These are phyloP conservation scores for Pulveroboletus sp. DNA, from an alignment of 768 basidiomycete species.

Conservation along the genomic window DNA sequence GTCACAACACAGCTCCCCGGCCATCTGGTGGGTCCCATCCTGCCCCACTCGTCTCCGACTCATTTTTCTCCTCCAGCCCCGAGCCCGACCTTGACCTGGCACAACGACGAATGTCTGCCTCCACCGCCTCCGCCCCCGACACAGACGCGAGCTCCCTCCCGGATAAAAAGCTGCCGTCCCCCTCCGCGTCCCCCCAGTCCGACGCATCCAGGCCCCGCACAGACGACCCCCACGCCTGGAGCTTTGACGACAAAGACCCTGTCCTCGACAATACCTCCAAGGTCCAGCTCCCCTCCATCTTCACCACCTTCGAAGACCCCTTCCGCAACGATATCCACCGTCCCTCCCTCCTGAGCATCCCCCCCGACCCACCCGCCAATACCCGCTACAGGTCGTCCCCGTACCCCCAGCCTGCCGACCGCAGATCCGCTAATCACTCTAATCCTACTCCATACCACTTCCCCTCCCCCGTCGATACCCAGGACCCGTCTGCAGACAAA, in stretches of 20 bases:
- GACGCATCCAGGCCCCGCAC: slow-evolving; percentile 45
- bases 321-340: slow-evolving; percentile 54
- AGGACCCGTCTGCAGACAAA: slow-evolving; percentile 39
- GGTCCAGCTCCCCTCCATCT: slow-evolving; percentile 73
- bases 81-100: slow-evolving; percentile 52
- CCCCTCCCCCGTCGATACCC: slow-evolving; percentile 41
- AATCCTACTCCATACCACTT: slow-evolving; percentile 52
- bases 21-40: slow-evolving; percentile 40
- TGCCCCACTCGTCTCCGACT: slow-evolving; percentile 14
- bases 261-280: slow-evolving; percentile 41
- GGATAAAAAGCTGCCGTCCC: slow-evolving; percentile 59
- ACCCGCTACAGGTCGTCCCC: slow-evolving; percentile 52
- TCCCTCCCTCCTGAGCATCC: slow-evolving; percentile 59
- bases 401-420: slow-evolving; percentile 47
- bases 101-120: slow-evolving; percentile 72
- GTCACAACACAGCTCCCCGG: slow-evolving; percentile 44
- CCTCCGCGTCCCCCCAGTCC: slow-evolving; percentile 46
- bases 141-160: slow-evolving; percentile 53
- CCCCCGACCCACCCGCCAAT: slow-evolving; percentile 41
- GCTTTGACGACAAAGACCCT: slow-evolving; percentile 40
- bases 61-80: slow-evolving; percentile 30
- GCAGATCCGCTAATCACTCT: slow-evolving; percentile 39
- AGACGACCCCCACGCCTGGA: slow-evolving; percentile 24
- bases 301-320: slow-evolving; percentile 62
- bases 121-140: slow-evolving; percentile 64